These are phyloP conservation scores for Fusarium continuum DNA, from an alignment of 2,329 filamentous ascomycete genomes.

Conservation along the genomic window DNA sequence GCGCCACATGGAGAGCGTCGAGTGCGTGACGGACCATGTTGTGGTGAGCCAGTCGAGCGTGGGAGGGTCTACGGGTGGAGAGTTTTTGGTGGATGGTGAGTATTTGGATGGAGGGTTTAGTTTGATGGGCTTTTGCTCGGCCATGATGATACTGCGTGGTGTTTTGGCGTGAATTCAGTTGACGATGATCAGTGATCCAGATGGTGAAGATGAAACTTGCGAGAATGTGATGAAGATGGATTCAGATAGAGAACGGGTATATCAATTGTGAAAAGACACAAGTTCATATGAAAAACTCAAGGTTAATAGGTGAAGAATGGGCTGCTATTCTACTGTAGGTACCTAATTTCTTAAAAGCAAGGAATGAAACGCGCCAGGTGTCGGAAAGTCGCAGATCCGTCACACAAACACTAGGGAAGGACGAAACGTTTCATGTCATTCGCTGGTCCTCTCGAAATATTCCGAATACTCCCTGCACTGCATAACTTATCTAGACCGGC, in stretches of 20 bases:
- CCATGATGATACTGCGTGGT: slow-evolving; percentile 29
- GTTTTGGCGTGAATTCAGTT: not conserved
- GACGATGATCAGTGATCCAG: not conserved
- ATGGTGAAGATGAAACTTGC: not conserved
- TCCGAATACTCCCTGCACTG: slow-evolving; percentile 12
- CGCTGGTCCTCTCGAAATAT: slow-evolving; percentile 4
- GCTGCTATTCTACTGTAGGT: slow-evolving; percentile 7
- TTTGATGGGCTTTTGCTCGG: slow-evolving; percentile 33
- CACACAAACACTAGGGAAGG: not conserved
- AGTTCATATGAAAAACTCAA: slow-evolving; percentile 4
- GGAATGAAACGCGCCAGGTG: slow-evolving; percentile 29
- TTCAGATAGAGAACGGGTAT: not conserved
- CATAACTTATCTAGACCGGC: slow-evolving; percentile 4
- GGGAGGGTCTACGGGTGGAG: slow-evolving; percentile 55
- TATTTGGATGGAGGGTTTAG: slow-evolving; percentile 60
- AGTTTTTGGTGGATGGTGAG: slow-evolving; percentile 37
- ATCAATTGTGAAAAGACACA: not conserved
- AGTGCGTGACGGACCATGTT: slow-evolving; percentile 80
- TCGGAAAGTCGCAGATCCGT: slow-evolving; percentile 25
- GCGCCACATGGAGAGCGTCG: slow-evolving; percentile 82
- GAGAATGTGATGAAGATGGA: not conserved
- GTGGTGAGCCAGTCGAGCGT: slow-evolving; percentile 66
- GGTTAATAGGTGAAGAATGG: not conserved
- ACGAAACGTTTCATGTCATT: slow-evolving; percentile 2
- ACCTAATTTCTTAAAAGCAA: slow-evolving; percentile 21